phyloP scores from a whole-genome alignment of 257 asterid species.

The Fraxinus quadrangulata region DNA sequence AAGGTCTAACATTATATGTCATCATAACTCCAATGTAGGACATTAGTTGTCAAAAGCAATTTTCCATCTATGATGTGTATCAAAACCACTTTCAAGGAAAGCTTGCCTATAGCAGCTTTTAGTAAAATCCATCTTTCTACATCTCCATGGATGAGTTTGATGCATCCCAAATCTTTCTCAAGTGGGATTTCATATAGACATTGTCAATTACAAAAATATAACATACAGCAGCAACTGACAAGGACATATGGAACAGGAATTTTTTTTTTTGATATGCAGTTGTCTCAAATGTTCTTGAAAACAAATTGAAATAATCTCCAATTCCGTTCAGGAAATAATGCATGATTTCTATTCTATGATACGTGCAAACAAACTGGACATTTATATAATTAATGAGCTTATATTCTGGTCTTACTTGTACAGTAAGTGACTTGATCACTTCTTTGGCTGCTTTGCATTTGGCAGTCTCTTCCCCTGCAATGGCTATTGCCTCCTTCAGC shows the following conservation, averaged over 20 bases:
- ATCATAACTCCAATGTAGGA: background rate
- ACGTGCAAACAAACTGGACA: constrained; percentile 19
- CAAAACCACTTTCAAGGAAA: background rate
- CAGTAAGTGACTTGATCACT: constrained; percentile 89
- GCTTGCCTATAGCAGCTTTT: background rate
- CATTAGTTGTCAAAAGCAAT: background rate
- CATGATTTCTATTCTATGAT: background rate
- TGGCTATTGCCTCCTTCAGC: constrained; percentile 82
- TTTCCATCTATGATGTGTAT: background rate
- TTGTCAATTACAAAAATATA: background rate
- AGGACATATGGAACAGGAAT: background rate
- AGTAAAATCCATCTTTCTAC: background rate
- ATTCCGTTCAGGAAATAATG: constrained; percentile 1
- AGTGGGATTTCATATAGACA: background rate
- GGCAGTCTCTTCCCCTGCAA: constrained; percentile 92
- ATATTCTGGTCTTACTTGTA: constrained; percentile 60
- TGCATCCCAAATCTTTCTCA: background rate
- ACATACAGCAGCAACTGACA: background rate
- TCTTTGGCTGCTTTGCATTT: constrained; percentile 98
- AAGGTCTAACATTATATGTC: background rate
- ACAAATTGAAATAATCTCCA: background rate
- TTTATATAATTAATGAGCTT: constrained; percentile 21
- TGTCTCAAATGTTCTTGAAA: constrained; percentile 6
- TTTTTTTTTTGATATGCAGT: background rate
- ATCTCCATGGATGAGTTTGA: background rate